Evolutionary conservation across 768 basidiomycete genomes (phyloP).

Genomic region (Zangia roseola): DNA sequence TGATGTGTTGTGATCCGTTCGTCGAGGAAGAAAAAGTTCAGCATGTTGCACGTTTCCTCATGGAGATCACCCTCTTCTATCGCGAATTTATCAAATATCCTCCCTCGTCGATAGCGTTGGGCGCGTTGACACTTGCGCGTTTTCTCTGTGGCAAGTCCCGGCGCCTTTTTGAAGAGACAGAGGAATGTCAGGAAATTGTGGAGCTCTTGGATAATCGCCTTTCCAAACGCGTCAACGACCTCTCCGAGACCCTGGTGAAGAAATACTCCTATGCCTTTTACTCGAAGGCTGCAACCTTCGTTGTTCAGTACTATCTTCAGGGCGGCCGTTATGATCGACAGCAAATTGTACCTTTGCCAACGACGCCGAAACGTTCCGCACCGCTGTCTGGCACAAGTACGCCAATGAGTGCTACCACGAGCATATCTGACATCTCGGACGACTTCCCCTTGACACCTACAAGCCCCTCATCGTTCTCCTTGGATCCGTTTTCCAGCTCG

Average conservation of each 20-base stretch:
- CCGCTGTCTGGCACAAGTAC: slow-evolving; percentile 57
- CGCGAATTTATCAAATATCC: slow-evolving; percentile 88
- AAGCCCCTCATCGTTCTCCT: slow-evolving; percentile 52
- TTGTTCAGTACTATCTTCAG: slow-evolving; percentile 90
- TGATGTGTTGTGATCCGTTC: slow-evolving; percentile 71
- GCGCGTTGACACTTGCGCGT: slow-evolving; percentile 83
- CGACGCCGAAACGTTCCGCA: slow-evolving; percentile 50
- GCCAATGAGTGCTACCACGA: slow-evolving; percentile 72
- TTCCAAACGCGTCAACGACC: slow-evolving; percentile 83
- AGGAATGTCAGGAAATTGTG: slow-evolving; percentile 80
- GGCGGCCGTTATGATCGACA: slow-evolving; percentile 72
- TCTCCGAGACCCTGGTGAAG: slow-evolving; percentile 95
- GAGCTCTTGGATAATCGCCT: slow-evolving; percentile 84
- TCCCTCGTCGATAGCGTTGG: slow-evolving; percentile 87
- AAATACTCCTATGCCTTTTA: slow-evolving; percentile 98
- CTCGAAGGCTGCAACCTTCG: slow-evolving; percentile 91
- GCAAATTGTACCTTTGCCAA: slow-evolving; percentile 49
- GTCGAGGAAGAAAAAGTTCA: slow-evolving; percentile 89
- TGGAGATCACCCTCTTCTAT: slow-evolving; percentile 99
- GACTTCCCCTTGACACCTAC: slow-evolving; percentile 84
- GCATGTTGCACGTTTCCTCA: slow-evolving; percentile 94
- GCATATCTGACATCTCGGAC: slow-evolving; percentile 73
- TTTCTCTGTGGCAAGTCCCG: slow-evolving; percentile 82
- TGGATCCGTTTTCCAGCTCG: slow-evolving; percentile 52
- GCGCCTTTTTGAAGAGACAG: slow-evolving; percentile 79